Base-by-base conservation (phyloP, 2,329 filamentous ascomycete genomes). In the Penicillium sp. region DNA sequence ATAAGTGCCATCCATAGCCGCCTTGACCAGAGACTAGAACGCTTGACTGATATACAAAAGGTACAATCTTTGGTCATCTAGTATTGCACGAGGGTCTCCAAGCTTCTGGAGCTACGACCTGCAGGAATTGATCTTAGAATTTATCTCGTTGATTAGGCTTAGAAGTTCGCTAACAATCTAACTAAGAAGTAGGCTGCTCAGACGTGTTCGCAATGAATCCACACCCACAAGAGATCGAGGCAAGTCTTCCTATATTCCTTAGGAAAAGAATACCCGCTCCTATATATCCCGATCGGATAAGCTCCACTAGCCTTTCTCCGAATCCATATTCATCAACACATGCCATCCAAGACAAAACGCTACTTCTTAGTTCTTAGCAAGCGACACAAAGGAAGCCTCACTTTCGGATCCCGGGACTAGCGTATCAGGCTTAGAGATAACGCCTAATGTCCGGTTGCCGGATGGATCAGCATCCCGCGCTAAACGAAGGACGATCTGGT, bases 281-380 rank as follows among this genome's bases (percentile, higher is more conserved):
- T 44, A 58, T 59, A n/a, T n/a, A n/a, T 77, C 75, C 35, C 74
- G 65, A 25, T 69, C 60, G 2, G 50, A 49, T 8, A 68, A 48
- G 4, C 50, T 63, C 27, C 23, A 60, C 23, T 51, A 64, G 55
- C 50, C 55, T 65, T 77, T 60, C 58, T 82, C 63, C 58, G 71
- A 74, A 61, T 76, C 63, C 53, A 77, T 60, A 61, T 82, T 82
- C 54, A 71, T 76, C 1, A 82, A 67, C 1, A 80, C 74, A 64
- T 82, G 80, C 80, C 79, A 82, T 1, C 81, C 79, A 0, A 82
- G 74, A 42, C 73, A 72, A 47, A 81, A 78, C 29, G 70, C 64
- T 0, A 77, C 69, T 41, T 80, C 72, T 49, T 79, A 64, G 41
- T 82, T 81, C 27, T 68, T 70, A 0, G 76, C 76, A 10, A 82